Base-by-base conservation (phyloP, 2,329 filamentous ascomycete genomes). In the Hypoxylon sp. region DNA sequence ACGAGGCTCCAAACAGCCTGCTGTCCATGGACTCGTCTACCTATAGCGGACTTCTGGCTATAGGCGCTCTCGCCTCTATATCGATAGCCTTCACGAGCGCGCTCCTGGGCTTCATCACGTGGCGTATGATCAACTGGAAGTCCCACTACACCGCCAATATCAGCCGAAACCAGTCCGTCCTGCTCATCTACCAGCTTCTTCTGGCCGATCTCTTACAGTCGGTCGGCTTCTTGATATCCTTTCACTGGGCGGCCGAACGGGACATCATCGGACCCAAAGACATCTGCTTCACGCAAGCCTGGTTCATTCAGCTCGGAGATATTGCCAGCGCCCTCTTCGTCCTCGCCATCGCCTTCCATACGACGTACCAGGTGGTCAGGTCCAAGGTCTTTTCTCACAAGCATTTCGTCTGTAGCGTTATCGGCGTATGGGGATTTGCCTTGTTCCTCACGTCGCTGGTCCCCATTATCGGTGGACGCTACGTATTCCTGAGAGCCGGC, bases 171-270 rank as follows among this genome's bases (percentile, higher is more conserved):
- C 82, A 85, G 67, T 81, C 82, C 58, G 75, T 83, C 58, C 73
- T 84, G 2, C 74, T 85, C 6, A 83, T 84, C 53, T 79, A 82
- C 67, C 84, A 84, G 66, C 78, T 85, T 7, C 69, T 83, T 21
- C 71, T 80, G 49, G 81, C 81, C 24, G 81, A 83, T 61, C 72
- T 81, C 15, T 75, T 81, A 60, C 81, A 83, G 65, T 75, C 78
- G 10, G 65, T 79, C 3, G 75, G 79, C 0, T 83, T 82, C 63
- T 51, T 83, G 18, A 72, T 83, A 46, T 81, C 79, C 26, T 79
- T 81, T 40, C 76, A 83, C 65, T 84, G 82, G 82, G 73, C 79
- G 17, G 68, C 73, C 1, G 57, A 75, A 42, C 73, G 79, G 48
- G 70, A 72, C 2, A 77, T 85, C 21, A 67, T 78, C 10, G 78